Conservation (phyloP, 495 filamentous ascomycete genomes). For the Parathielavia hyrcaniae region DNA sequence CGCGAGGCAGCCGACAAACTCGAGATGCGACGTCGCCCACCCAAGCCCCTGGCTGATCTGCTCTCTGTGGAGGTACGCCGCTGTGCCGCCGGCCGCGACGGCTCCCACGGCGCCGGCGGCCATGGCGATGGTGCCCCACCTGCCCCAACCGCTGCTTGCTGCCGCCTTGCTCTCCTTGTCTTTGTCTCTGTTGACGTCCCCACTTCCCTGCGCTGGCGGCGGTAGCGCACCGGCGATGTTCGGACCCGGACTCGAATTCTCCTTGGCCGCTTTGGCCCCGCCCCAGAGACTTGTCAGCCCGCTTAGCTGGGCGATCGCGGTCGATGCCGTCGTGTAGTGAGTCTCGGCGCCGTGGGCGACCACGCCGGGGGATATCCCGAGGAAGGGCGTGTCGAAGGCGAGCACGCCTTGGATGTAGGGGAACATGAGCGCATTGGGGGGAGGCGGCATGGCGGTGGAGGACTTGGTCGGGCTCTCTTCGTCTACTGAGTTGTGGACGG, state of each 20-base stretch:
- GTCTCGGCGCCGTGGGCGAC: constrained; percentile 83
- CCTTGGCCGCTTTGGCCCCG: constrained; percentile 34
- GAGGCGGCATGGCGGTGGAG: constrained; percentile 25
- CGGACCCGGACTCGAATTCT: constrained; percentile 28
- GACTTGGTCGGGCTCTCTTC: constrained; percentile 27
- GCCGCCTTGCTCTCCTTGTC: constrained; percentile 22
- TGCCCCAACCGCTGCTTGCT: constrained; percentile 47
- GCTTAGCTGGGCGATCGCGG: constrained; percentile 60
- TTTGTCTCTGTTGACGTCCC: background rate
- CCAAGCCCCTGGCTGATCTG: constrained; percentile 62
- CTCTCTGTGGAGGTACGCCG: constrained; percentile 77
- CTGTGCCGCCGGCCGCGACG: constrained; percentile 79
- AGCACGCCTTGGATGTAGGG: constrained; percentile 76
- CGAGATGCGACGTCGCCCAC: constrained; percentile 89
- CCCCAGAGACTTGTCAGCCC: constrained; percentile 58
- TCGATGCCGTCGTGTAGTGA: constrained; percentile 67
- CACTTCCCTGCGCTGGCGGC: constrained; percentile 28
- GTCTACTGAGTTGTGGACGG: constrained; percentile 44
- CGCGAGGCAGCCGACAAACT: constrained; percentile 85
- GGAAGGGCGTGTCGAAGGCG: constrained; percentile 91
- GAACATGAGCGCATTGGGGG: constrained; percentile 51
- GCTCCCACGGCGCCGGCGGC: constrained; percentile 75
- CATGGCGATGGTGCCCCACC: constrained; percentile 78
- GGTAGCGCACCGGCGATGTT: constrained; percentile 31
- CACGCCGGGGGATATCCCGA: constrained; percentile 83